Evolutionary conservation across 495 filamentous ascomycete species (phyloP), one percentile per base, ranked within the genome.

Genomic region (Collariella sp.): DNA sequence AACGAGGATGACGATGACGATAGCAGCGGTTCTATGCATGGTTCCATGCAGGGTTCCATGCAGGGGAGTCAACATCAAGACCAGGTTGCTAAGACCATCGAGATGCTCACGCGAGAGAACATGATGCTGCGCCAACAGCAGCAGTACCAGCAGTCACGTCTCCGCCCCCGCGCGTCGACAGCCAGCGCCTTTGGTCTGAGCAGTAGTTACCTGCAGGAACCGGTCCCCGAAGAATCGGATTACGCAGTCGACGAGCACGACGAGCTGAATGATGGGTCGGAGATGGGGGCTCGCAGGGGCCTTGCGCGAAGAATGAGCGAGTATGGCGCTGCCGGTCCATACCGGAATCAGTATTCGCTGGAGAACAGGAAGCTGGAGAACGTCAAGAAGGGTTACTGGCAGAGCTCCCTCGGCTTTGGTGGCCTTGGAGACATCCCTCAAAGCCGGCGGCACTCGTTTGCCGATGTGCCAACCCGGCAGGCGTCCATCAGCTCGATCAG

Each of bases 381-480:
- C 67, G 76, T 89, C 41, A 86, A 86, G 67, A 90, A 87, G 64
- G 84, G 82, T 15, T 83, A 86, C 55, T 98, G 93, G 93, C 86
- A 93, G 63, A 94, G 83, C 43, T 87, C 86, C 7, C 82, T 89
- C 19, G 87, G 86, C 0, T 95, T 94, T 63, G 83, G 82, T 23
- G 79, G 84, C 18, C 58, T 86, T 36, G 69, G 72, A 18, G 87
- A 91, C 48, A 72, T 83, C 16, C 81, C 87, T 26, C 90, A 96
- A 58, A 96, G 91, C 63, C 82, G 93, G 46, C 84, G 93, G 3
- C 93, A 98, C 69, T 97, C 93, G n/a, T 95, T 98, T 67, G 91
- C 90, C n/a, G 88, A 91, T 63, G 72, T 78, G 24, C 70, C 70
- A 36, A 78, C 86, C 16, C 83, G 87, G 29, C 84, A 89, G 58